These are phyloP conservation scores for Lobulomyces angularis DNA, from an alignment of 192 early-diverging fungal genomes.

Conservation along the genomic window DNA sequence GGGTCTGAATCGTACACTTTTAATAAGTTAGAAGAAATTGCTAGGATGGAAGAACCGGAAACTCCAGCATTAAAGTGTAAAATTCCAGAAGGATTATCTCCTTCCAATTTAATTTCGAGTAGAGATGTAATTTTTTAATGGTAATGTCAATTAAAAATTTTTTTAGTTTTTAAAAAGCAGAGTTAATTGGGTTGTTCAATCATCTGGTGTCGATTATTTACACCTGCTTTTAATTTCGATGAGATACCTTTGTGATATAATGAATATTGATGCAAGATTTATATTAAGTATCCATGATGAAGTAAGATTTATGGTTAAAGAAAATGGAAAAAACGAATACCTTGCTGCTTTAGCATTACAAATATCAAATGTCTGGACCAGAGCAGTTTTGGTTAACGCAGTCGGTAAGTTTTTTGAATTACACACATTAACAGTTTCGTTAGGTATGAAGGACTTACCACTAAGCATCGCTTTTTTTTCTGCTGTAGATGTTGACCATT, in stretches of 20 bases:
- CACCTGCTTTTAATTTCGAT: constrained; percentile 83
- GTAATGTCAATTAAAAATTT: neutral
- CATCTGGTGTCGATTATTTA: constrained; percentile 93
- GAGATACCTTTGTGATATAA: constrained; percentile 63
- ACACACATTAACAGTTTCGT: neutral
- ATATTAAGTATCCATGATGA: constrained; percentile 92
- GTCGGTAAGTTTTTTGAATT: constrained; percentile 34
- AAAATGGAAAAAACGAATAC: no score
- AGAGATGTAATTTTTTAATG: neutral
- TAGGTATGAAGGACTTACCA: neutral
- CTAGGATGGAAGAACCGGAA: constrained; percentile 50
- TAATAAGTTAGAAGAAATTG: constrained; percentile 76
- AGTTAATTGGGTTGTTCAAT: constrained; percentile 96
- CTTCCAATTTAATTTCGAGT: constrained; percentile 10
- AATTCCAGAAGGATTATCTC: constrained; percentile 72
- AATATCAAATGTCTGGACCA: constrained; percentile 84
- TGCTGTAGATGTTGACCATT: constrained; percentile 81
- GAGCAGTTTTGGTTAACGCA: constrained; percentile 72
- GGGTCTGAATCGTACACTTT: constrained; percentile 93
- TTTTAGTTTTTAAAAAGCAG: constrained; percentile 66
- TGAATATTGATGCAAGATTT: constrained; percentile 71
- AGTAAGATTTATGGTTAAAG: constrained; percentile 72
- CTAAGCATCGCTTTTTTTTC: constrained; percentile 89
- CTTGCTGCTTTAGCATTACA: constrained; percentile 76
- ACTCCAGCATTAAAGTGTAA: constrained; percentile 81